phyloP scores from a whole-genome alignment of 192 early-diverging fungal species.

The Funneliformis mosseae region DNA sequence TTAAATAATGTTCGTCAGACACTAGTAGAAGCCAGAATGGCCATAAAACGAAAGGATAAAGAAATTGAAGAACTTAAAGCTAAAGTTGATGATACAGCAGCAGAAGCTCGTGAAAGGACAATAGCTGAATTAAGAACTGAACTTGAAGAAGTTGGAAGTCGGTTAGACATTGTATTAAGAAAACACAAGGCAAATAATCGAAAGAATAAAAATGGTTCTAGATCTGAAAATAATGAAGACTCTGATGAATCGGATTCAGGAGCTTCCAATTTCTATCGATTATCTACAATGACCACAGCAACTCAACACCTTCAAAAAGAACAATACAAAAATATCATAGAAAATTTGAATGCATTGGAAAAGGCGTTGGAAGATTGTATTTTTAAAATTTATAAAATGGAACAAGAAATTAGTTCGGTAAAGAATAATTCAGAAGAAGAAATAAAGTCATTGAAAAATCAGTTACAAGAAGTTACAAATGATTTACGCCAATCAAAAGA shows the following conservation, averaged over 20 bases:
- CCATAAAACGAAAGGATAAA: conserved; percentile 31
- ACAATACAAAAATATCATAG: conserved; percentile 27
- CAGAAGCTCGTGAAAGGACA: conserved; percentile 30
- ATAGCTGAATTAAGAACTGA: conserved; percentile 38
- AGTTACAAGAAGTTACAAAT: neutral
- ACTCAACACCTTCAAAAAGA: conserved; percentile 34
- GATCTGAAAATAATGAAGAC: neutral
- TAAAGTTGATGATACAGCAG: conserved; percentile 29
- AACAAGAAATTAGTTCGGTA: conserved; percentile 26
- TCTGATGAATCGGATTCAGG: conserved; percentile 10
- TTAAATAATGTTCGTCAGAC: conserved; percentile 28
- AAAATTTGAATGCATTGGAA: conserved; percentile 40
- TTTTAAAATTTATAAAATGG: conserved; percentile 38
- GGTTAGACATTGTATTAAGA: conserved; percentile 37
- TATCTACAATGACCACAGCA: conserved; percentile 30
- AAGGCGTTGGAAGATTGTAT: conserved; percentile 34
- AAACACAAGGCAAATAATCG: conserved; percentile 26
- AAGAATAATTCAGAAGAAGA: conserved; percentile 30
- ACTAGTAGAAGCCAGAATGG: conserved; percentile 21
- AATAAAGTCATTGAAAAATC: conserved; percentile 21
- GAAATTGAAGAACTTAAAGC: conserved; percentile 30
- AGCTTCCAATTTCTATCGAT: conserved; percentile 17
- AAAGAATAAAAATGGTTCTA: neutral
- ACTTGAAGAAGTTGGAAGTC: conserved; percentile 40
- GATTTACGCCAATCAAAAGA: neutral